A percentile compares a stretch with the other conserved stretches of the same genome.
These are phyloP conservation scores for Leccinum obscurum DNA, from an alignment of 768 basidiomycete genomes.

Conservation along the genomic window DNA sequence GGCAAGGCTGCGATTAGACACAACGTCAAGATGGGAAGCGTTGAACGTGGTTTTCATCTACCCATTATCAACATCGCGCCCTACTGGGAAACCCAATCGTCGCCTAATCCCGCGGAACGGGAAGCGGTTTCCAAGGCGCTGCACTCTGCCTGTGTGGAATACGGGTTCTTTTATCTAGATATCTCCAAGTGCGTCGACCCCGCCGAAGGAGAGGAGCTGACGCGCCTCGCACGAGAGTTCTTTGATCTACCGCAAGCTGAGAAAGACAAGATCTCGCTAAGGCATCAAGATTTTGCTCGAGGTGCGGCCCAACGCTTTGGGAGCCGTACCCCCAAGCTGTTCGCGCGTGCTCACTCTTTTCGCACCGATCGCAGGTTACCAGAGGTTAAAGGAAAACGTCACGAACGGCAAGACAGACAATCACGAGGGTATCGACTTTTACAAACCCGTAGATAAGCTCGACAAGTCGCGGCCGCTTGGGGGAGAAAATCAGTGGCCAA, in stretches of 20 bases:
- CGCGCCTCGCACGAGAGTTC: slow-evolving; percentile 66
- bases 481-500: slow-evolving; percentile 90
- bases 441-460: slow-evolving; percentile 67
- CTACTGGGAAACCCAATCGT: slow-evolving; percentile 45
- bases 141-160: slow-evolving; percentile 72
- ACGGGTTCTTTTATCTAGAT: slow-evolving; percentile 90
- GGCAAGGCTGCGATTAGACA: background rate
- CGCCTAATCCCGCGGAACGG: slow-evolving; percentile 32
- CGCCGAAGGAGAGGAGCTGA: slow-evolving; percentile 64
- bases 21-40: slow-evolving; percentile 13
- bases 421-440: slow-evolving; percentile 85
- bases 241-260: slow-evolving; percentile 71
- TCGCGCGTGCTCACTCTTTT: background rate
- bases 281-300: slow-evolving; percentile 70
- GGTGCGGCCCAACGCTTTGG: slow-evolving; percentile 46
- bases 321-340: background rate
- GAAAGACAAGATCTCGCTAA: slow-evolving; percentile 73
- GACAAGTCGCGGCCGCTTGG: slow-evolving; percentile 71
- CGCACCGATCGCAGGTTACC: slow-evolving; percentile 58
- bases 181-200: slow-evolving; percentile 57
- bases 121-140: slow-evolving; percentile 55
- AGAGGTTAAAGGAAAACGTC: slow-evolving; percentile 78
- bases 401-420: slow-evolving; percentile 84
- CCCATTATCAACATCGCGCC: slow-evolving; percentile 77
- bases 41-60: slow-evolving; percentile 34